These are phyloP conservation scores for Mycena maculata DNA, from an alignment of 768 basidiomycete genomes.

Conservation along the genomic window DNA sequence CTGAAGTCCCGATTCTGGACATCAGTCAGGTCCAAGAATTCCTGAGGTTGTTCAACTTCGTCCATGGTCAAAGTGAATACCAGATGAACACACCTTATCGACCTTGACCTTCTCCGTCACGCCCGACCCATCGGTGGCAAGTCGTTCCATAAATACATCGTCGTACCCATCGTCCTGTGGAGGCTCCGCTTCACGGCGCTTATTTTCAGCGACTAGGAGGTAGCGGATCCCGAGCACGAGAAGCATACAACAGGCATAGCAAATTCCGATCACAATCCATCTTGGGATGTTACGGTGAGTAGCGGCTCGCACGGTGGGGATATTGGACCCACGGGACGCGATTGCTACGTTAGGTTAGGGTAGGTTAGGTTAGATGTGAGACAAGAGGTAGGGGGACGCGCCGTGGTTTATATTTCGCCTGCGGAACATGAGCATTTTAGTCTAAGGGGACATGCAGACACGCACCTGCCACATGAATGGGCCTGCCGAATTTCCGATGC, in stretches of 20 bases:
- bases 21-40: conserved; percentile 80
- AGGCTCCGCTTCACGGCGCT: conserved; percentile 68
- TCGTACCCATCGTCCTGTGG: conserved; percentile 62
- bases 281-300: too few relatives aligned
- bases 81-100: conserved; percentile 65
- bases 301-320: too few relatives aligned
- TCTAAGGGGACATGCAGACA: too few relatives aligned
- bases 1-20: conserved; percentile 78
- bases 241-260: conserved; percentile 65
- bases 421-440: not conserved
- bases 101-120: conserved; percentile 65
- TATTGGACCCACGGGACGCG: conserved; percentile 84
- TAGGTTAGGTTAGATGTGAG: too few relatives aligned
- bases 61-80: conserved; percentile 2
- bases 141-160: conserved; percentile 68
- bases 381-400: too few relatives aligned
- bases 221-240: conserved; percentile 61
- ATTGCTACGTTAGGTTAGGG: too few relatives aligned
- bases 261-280: conserved; percentile 79
- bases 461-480: conserved; percentile 79
- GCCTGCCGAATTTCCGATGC: conserved; percentile 71
- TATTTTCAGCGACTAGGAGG: conserved; percentile 70
- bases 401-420: conserved; percentile 70
- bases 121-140: conserved; percentile 57
- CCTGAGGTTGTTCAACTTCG: conserved; percentile 49